Evolutionary conservation across 1,284 basidiomycete species (phyloP), one percentile per base, ranked within the genome.

Genomic region (Chalciporus sp.): DNA sequence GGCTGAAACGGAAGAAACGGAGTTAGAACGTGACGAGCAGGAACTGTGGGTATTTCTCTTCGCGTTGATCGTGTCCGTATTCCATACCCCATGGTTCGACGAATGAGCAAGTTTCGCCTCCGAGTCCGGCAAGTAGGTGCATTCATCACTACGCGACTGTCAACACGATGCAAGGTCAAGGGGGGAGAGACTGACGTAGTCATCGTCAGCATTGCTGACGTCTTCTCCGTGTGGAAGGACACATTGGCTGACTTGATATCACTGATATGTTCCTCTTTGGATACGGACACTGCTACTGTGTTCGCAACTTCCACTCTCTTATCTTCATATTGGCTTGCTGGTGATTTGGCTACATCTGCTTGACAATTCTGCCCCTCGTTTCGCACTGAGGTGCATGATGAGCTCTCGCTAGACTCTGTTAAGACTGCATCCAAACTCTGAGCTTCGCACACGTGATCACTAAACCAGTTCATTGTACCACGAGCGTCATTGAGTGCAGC

Each of bases 151-250:
- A 8, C 7, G 35, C 28, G 27, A 28, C 29, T 9, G 6, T 58
- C 42, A 19, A 47, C 8, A 44, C 1, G 1, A 6, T 14, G 20
- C 0, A 2, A 33, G 10, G 8, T 23, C 5, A 3, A 3, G 42
- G 17, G 16, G 19, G 35, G 8, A 42, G 0, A 17, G 12, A 48
- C 58, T 44, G 41, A 62, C 60, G 4, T 37, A 4, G 19, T 42
- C 4, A 33, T 28, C 31, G 27, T 7, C 8, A 35, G 28, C 7
- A 28, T 35, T 9, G 23, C 19, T 23, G 9, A 16, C 33, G 9
- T 11, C 11, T 48, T 37, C 2, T 1, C 29, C 10, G n/a, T 17
- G 23, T 39, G 6, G 35, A 43, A 23, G 5, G 42, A 40, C 10
- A 31, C 9, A 11, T 1, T 20, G 7, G 47, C 23, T 10, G 31